Percentiles rank a stretch among this genome's conserved stretches.
These are phyloP conservation scores for Fistulinella prunicolor DNA, from an alignment of 768 basidiomycete genomes.

Conservation along the genomic window DNA sequence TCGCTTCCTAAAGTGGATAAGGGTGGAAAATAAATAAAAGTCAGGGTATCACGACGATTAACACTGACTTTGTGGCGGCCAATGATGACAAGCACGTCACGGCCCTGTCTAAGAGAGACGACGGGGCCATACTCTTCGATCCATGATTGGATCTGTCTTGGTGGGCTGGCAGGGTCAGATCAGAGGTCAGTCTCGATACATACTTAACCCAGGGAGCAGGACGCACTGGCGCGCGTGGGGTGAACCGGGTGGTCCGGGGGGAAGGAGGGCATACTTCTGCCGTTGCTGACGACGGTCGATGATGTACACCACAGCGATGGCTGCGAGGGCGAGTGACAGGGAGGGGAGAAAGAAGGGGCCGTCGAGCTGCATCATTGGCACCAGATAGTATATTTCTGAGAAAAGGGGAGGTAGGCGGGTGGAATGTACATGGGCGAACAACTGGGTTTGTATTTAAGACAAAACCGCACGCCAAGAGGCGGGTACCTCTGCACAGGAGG, in stretches of 20 bases:
- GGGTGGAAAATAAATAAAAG: no score
- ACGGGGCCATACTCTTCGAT: constrained; percentile 27
- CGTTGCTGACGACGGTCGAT: constrained; percentile 2
- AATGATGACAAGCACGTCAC: constrained; percentile 25
- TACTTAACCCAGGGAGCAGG: no score
- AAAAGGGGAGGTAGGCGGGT: no score
- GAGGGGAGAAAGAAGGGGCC: neutral
- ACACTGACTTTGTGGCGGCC: constrained; percentile 21
- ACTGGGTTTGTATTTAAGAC: no score
- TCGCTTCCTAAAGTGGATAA: constrained; percentile 38
- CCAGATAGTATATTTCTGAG: no score
- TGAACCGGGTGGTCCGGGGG: constrained; percentile 22
- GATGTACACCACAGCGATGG: constrained; percentile 2
- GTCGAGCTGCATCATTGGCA: no score
- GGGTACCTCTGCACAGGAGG: no score
- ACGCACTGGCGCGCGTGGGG: no score
- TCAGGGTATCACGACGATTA: no score
- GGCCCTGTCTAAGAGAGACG: constrained; percentile 20
- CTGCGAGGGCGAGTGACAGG: neutral
- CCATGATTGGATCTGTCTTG: constrained; percentile 21
- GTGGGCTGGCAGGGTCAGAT: constrained; percentile 14
- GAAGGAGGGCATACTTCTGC: constrained; percentile 12
- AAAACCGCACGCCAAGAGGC: no score
- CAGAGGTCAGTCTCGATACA: no score
- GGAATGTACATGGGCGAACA: no score